Evolutionary conservation across 495 filamentous ascomycete species (phyloP).

Genomic region (Stereocaulon alpinum): DNA sequence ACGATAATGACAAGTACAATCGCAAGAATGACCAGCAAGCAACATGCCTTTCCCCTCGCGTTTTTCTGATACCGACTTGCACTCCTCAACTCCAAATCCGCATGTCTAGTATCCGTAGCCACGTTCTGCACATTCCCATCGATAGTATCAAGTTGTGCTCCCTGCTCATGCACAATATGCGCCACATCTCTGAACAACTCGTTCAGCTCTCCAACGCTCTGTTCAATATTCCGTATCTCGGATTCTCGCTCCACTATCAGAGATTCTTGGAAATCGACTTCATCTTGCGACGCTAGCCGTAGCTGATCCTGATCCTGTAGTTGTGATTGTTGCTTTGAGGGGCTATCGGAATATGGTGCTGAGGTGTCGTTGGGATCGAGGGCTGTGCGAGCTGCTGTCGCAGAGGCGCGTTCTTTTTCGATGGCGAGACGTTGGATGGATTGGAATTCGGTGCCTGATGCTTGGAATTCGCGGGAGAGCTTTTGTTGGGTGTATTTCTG

Average conservation of each 20-base stretch:
- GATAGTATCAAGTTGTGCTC: constrained; percentile 80
- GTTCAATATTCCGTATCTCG: constrained; percentile 95
- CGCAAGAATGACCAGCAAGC: constrained; percentile 79
- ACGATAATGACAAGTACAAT: constrained; percentile 83
- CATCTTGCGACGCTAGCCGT: constrained; percentile 79
- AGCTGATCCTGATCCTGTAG: constrained; percentile 68
- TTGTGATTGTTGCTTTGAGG: constrained; percentile 44
- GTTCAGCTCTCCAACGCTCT: constrained; percentile 87
- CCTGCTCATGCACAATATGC: constrained; percentile 91
- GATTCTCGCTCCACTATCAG: constrained; percentile 91
- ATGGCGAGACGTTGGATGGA: constrained; percentile 73
- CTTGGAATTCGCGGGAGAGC: constrained; percentile 81
- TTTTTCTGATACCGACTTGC: constrained; percentile 88
- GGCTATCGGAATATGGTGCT: constrained; percentile 26
- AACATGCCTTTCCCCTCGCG: constrained; percentile 84
- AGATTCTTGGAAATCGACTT: constrained; percentile 95
- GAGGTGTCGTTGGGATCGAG: constrained; percentile 45
- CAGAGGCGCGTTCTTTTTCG: constrained; percentile 83
- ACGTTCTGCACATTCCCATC: constrained; percentile 76
- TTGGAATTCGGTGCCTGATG: constrained; percentile 83
- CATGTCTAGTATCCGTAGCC: constrained; percentile 66
- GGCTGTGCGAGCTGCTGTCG: constrained; percentile 65
- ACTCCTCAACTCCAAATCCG: constrained; percentile 70
- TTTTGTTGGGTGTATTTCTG: constrained; percentile 95
- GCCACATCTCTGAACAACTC: constrained; percentile 95